Evolutionary conservation across 192 early-diverging fungal species (phyloP).

Genomic region (Backusella westeae): DNA sequence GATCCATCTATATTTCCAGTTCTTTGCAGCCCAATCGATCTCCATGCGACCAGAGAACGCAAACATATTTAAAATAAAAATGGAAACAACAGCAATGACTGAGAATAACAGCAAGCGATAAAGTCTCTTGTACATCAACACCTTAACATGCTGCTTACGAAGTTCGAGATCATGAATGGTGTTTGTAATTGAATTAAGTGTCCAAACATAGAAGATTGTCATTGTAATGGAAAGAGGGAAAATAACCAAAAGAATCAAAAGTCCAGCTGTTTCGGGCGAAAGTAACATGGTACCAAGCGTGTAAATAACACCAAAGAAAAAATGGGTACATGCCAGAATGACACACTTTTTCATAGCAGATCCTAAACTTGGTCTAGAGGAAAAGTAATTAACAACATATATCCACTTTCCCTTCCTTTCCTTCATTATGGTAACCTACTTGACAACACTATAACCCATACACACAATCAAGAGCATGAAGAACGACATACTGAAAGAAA

Average conservation of each 20-base stretch:
- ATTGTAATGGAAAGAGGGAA: constrained; percentile 88
- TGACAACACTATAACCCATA: constrained; percentile 95
- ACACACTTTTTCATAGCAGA: constrained; percentile 86
- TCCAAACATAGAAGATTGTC: constrained; percentile 96
- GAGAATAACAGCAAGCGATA: constrained; percentile 79
- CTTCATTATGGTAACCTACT: constrained; percentile 43
- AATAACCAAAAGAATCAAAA: constrained; percentile 76
- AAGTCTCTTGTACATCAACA: constrained; percentile 85
- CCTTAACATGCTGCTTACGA: constrained; percentile 86
- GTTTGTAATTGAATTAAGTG: constrained; percentile 72
- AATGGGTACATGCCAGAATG: constrained; percentile 75
- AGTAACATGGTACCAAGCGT: constrained; percentile 75
- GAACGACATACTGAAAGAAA: constrained; percentile 75
- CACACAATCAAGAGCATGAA: constrained; percentile 95
- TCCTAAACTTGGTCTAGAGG: constrained; percentile 78
- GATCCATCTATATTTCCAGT: constrained; percentile 90
- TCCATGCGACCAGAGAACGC: constrained; percentile 66
- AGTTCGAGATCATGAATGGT: constrained; percentile 77
- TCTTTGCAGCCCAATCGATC: constrained; percentile 62
- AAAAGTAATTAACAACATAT: background rate
- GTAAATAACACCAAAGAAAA: constrained; percentile 87
- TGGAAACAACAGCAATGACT: constrained; percentile 64
- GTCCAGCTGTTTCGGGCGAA: constrained; percentile 61
- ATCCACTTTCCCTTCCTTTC: background rate
- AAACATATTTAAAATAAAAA: constrained; percentile 85